These are phyloP conservation scores for Zizania latifolia DNA, from an alignment of 176 grass and related monocot genomes.

Conservation along the genomic window DNA sequence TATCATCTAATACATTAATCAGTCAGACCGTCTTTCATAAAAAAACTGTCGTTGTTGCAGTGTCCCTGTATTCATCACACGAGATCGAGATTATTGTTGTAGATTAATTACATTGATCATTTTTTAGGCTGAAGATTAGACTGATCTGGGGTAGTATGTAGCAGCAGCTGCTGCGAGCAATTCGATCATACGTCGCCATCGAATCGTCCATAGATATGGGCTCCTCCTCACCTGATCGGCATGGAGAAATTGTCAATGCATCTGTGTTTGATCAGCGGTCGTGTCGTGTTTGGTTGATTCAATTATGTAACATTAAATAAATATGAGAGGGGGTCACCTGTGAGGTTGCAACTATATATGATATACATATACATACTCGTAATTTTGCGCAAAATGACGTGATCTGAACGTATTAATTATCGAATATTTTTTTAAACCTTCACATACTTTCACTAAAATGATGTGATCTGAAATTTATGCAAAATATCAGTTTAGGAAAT, in stretches of 20 bases:
- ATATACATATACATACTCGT: no score
- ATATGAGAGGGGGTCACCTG: background rate
- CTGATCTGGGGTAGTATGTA: background rate
- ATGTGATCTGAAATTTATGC: no score
- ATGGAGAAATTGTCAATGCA: background rate
- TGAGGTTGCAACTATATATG: background rate
- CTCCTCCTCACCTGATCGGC: no score
- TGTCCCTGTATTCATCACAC: background rate
- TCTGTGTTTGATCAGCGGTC: background rate
- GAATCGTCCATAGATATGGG: no score
- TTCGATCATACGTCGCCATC: background rate
- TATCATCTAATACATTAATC: no score
- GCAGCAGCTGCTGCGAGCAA: background rate
- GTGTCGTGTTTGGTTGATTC: background rate
- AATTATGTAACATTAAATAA: background rate
- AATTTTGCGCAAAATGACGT: no score
- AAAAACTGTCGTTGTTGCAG: no score
- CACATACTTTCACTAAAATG: no score
- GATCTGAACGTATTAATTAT: no score
- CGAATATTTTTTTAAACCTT: no score
- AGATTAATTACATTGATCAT: background rate
- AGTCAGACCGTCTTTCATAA: no score
- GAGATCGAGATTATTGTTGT: background rate
- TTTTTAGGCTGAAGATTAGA: background rate
- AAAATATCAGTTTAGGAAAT: no score